phyloP scores from a whole-genome alignment of 176 grass and related monocot species.

The Oryza longistaminata region DNA sequence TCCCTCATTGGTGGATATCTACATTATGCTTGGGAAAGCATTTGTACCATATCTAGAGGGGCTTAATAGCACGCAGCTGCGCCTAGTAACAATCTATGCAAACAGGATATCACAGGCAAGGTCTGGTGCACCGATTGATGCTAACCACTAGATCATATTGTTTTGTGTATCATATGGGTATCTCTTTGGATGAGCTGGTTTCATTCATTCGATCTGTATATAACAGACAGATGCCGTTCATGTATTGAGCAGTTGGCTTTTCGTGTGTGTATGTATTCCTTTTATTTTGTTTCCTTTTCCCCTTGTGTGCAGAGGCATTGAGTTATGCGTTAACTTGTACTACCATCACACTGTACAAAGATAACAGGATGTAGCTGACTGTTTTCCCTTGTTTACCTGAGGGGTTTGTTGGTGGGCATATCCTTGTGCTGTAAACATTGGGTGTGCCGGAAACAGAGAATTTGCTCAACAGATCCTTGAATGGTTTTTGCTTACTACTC shows the following conservation, averaged over 20 bases:
- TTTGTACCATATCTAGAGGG: slow-evolving; percentile 78
- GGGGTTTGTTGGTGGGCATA: not conserved
- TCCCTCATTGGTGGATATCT: slow-evolving; percentile 91
- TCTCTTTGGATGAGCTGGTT: slow-evolving; percentile 42
- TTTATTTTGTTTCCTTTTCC: slow-evolving; percentile 10
- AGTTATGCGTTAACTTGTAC: slow-evolving; percentile 2
- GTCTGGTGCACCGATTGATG: slow-evolving; percentile 50
- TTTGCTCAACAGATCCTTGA: not conserved
- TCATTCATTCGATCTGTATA: slow-evolving; percentile 71
- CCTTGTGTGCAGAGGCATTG: not conserved
- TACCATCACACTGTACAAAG: slow-evolving; percentile 30
- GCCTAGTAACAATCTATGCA: slow-evolving; percentile 83
- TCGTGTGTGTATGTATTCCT: slow-evolving; percentile 11
- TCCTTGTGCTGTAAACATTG: not conserved
- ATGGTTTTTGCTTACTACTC: not conserved
- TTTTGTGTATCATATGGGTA: slow-evolving; percentile 38
- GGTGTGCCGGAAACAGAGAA: not conserved
- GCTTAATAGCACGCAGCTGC: slow-evolving; percentile 79
- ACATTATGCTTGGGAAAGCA: slow-evolving; percentile 81
- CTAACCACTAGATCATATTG: slow-evolving; percentile 48
- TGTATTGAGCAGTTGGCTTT: slow-evolving; percentile 29
- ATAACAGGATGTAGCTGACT: not conserved
- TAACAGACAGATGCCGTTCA: slow-evolving; percentile 24
- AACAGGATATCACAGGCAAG: slow-evolving; percentile 76
- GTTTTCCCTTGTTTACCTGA: not conserved